Evolutionary conservation across 768 basidiomycete species (phyloP).

Genomic region (Xanthoconium purpureum): DNA sequence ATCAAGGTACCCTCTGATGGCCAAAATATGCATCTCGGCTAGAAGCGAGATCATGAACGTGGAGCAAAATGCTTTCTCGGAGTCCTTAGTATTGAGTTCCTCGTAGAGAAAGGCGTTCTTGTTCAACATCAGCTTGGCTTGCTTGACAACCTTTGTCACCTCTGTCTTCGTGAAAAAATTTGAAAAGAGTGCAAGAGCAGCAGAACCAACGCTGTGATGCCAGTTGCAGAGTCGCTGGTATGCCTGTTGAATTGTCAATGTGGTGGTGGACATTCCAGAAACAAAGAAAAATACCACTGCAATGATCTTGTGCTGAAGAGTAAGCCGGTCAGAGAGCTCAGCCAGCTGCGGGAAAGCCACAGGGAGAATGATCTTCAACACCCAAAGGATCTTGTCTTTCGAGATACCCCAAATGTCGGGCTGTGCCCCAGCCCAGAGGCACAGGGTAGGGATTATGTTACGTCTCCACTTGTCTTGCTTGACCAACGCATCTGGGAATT

Average conservation of each 20-base stretch:
- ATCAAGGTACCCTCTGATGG: not conserved
- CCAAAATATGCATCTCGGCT: not conserved
- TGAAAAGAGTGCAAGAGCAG: not conserved
- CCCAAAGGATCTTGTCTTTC: not conserved
- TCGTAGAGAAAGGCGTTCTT: not conserved
- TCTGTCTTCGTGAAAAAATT: not conserved
- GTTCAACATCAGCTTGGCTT: not conserved
- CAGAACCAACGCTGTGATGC: not conserved
- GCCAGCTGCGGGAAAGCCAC: not conserved
- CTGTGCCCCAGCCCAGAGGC: not conserved
- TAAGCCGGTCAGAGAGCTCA: not conserved
- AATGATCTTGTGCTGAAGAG: not conserved
- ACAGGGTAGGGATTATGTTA: not conserved
- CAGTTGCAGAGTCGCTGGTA: not conserved
- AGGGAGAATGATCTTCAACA: not conserved
- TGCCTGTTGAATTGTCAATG: not conserved
- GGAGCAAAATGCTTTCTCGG: not conserved
- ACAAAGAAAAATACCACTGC: not conserved
- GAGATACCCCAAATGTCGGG: not conserved
- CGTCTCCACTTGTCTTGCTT: not conserved
- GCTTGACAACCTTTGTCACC: rapidly evolving
- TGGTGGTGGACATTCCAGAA: not conserved
- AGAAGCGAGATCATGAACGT: not conserved
- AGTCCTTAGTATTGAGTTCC: not conserved
- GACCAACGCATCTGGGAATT: not conserved